Evolutionary conservation across 345 rosid species (phyloP).

Genomic region (Heritiera fomes): DNA sequence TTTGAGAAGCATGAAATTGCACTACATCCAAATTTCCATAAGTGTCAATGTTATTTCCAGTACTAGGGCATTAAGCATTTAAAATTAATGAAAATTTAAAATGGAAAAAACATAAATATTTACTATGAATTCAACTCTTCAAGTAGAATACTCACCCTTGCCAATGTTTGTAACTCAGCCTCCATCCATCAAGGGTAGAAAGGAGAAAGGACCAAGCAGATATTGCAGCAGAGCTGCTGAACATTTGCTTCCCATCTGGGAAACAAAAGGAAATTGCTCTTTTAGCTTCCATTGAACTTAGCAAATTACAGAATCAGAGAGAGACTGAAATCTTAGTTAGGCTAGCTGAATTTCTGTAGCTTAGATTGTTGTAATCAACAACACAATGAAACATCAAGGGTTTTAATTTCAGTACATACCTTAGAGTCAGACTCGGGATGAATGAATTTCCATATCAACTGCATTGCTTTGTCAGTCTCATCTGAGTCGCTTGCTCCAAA

Average conservation of each 20-base stretch:
- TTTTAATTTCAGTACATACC: not conserved
- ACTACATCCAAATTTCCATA: not conserved
- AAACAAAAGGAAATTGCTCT: not conserved
- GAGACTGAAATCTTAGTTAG: not conserved
- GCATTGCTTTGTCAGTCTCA: conserved; percentile 21
- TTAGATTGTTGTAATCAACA: not conserved
- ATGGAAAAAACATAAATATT: not conserved
- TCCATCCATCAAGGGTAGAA: conserved; percentile 3
- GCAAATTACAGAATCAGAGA: not conserved
- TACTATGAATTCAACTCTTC: no score
- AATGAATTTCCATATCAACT: conserved; percentile 17
- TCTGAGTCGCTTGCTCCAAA: conserved; percentile 7
- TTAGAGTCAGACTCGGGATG: not conserved
- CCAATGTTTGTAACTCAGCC: conserved; percentile 9
- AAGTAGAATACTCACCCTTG: conserved; percentile 3
- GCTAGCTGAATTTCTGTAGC: not conserved
- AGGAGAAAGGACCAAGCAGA: conserved; percentile 19
- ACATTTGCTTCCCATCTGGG: not conserved
- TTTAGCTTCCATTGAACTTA: no score
- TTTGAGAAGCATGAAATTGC: conserved; percentile 4
- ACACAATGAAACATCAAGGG: not conserved
- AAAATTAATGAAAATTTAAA: not conserved
- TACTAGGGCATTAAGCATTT: not conserved
- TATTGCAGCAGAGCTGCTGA: not conserved
- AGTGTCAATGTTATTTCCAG: not conserved